These are phyloP conservation scores for Dianthus caryophyllus DNA, from an alignment of 148 eudicot species.

Conservation along the genomic window DNA sequence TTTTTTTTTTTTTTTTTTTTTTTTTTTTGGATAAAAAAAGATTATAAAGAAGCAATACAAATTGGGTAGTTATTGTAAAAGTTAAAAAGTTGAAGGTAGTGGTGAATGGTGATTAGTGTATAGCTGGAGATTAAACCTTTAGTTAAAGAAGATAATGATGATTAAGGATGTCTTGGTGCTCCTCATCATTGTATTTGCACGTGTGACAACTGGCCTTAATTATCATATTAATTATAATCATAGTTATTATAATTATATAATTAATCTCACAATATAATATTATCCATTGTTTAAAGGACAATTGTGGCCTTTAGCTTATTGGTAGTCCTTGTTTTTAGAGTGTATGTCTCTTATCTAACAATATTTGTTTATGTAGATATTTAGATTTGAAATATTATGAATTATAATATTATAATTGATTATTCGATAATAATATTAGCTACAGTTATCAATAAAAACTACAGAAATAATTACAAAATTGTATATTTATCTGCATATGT, in stretches of 20 bases:
- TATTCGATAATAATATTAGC: too few species aligned
- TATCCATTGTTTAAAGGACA: slow-evolving; percentile 2
- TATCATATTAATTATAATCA: neutral
- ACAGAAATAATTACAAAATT: too few species aligned
- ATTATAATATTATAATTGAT: too few species aligned
- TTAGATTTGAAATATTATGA: neutral
- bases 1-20: too few species aligned
- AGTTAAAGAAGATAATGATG: slow-evolving; percentile 41
- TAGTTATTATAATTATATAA: too few species aligned
- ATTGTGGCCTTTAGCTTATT: neutral
- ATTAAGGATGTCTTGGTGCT: slow-evolving; percentile 36
- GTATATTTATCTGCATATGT: too few species aligned
- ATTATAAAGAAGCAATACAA: neutral
- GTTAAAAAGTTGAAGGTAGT: neutral
- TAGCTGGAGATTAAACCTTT: slow-evolving; percentile 7
- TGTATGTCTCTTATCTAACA: too few species aligned
- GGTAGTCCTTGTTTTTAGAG: slow-evolving; percentile 2
- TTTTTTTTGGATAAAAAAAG: too few species aligned
- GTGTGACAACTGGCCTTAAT: slow-evolving; percentile 54
- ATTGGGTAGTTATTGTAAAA: neutral
- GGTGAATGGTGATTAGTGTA: slow-evolving; percentile 8
- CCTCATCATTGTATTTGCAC: slow-evolving; percentile 50
- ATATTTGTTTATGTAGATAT: too few species aligned
- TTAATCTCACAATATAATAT: slow-evolving; percentile 3
- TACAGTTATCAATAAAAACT: too few species aligned